Percentiles rank a stretch among this genome's conserved stretches.
Conservation (phyloP, 176 grass and related monocot genomes). For the Dactylis glomerata region DNA sequence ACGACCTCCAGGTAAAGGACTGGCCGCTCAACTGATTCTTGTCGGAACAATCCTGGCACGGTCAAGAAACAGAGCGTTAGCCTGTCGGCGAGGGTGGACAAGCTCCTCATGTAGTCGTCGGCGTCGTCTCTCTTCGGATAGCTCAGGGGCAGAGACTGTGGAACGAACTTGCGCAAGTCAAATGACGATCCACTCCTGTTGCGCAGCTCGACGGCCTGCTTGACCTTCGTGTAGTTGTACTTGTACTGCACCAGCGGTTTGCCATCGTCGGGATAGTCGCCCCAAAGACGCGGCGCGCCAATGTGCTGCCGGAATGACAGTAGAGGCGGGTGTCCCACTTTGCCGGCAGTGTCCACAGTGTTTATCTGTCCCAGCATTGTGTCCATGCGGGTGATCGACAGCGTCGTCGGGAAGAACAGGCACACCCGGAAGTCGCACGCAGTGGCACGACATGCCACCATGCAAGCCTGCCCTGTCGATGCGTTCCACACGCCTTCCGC, state of each 20-base stretch:
- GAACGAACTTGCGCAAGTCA: background rate
- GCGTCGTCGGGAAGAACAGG: conserved; percentile 47
- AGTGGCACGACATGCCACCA: conserved; percentile 42
- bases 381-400: conserved; percentile 37
- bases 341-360: background rate
- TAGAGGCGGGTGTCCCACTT: background rate
- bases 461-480: conserved; percentile 43
- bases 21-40: background rate
- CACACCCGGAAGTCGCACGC: conserved; percentile 41
- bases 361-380: conserved; percentile 41
- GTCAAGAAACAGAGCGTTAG: background rate
- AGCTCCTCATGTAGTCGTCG: background rate
- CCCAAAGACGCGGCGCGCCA: background rate
- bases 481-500: conserved; percentile 55
- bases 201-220: background rate
- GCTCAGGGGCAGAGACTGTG: background rate
- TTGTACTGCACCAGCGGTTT: background rate
- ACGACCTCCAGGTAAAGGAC: conserved; percentile 17
- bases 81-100: background rate
- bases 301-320: conserved; percentile 33
- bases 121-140: background rate
- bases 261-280: background rate
- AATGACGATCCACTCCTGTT: background rate
- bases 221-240: conserved; percentile 7
- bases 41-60: background rate